Evolutionary conservation across 2,329 filamentous ascomycete species (phyloP).

Genomic region (Neonectria coccinea): DNA sequence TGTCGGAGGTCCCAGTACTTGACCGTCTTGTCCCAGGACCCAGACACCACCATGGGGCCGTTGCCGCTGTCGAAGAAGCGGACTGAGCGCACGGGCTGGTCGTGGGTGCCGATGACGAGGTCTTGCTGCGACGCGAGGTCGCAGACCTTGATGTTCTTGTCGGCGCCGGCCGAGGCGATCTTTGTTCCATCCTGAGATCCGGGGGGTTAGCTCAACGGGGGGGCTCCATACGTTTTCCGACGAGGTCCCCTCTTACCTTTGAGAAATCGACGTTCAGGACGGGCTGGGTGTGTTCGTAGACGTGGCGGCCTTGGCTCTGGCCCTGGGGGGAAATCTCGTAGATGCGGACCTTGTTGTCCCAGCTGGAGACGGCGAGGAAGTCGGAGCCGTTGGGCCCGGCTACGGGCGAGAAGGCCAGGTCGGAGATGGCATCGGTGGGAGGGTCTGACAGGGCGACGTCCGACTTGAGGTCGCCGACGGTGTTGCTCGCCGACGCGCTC

Average conservation of each 20-base stretch:
- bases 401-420: conserved; percentile 82
- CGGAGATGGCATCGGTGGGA: conserved; percentile 90
- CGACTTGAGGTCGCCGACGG: conserved; percentile 89
- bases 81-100: conserved; percentile 82
- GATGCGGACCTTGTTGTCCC: conserved; percentile 98
- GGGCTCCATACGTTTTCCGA: not conserved
- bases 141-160: conserved; percentile 90
- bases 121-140: conserved; percentile 78
- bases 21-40: conserved; percentile 91
- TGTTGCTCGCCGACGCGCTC: conserved; percentile 70
- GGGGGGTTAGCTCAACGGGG: conserved; percentile 20
- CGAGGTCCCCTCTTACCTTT: conserved; percentile 70
- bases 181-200: conserved; percentile 83
- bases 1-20: conserved; percentile 88
- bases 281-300: conserved; percentile 87
- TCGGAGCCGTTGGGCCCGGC: conserved; percentile 63
- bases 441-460: conserved; percentile 84
- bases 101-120: conserved; percentile 84
- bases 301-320: conserved; percentile 84
- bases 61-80: conserved; percentile 80
- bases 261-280: conserved; percentile 90
- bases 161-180: conserved; percentile 86
- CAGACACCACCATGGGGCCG: conserved; percentile 87
- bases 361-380: conserved; percentile 89
- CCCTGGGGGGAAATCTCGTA: conserved; percentile 88